These are phyloP conservation scores for Hypoxylon sp. DNA, from an alignment of 2,329 filamentous ascomycete genomes.

Conservation along the genomic window DNA sequence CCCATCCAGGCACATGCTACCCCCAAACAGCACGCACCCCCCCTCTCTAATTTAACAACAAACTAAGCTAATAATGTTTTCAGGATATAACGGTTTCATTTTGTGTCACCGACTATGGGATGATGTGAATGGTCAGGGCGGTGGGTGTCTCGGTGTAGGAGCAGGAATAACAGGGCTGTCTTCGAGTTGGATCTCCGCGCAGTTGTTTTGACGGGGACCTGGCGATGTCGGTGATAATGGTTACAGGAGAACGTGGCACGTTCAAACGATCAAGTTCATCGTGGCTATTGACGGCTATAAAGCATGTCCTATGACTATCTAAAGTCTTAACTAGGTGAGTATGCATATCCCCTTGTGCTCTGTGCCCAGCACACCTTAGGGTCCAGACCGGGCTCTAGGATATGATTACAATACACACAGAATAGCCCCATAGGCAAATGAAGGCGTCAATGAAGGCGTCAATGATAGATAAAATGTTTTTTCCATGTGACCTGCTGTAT, in stretches of 20 bases:
- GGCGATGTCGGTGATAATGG: neutral
- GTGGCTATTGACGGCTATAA: neutral
- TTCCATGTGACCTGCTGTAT: slow-evolving; percentile 23
- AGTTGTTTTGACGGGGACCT: too few relatives aligned
- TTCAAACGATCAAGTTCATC: neutral
- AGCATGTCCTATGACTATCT: neutral
- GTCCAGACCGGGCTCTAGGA: neutral
- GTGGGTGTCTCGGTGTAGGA: neutral
- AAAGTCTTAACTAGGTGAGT: neutral
- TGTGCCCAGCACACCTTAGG: neutral
- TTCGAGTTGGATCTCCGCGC: too few relatives aligned
- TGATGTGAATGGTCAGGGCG: neutral
- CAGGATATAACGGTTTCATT: neutral
- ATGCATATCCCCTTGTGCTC: neutral
- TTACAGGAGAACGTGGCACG: neutral
- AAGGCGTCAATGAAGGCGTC: neutral
- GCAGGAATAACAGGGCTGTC: neutral
- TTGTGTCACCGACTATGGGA: neutral
- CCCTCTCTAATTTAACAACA: neutral
- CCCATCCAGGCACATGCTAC: neutral
- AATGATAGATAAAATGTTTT: neutral
- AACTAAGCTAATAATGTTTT: neutral
- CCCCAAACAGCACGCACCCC: neutral
- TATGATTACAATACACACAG: neutral
- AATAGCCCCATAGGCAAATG: slow-evolving; percentile 1